These are phyloP conservation scores for Alternaria infectoria DNA, from an alignment of 2,329 filamentous ascomycete species.

Conservation along the genomic window DNA sequence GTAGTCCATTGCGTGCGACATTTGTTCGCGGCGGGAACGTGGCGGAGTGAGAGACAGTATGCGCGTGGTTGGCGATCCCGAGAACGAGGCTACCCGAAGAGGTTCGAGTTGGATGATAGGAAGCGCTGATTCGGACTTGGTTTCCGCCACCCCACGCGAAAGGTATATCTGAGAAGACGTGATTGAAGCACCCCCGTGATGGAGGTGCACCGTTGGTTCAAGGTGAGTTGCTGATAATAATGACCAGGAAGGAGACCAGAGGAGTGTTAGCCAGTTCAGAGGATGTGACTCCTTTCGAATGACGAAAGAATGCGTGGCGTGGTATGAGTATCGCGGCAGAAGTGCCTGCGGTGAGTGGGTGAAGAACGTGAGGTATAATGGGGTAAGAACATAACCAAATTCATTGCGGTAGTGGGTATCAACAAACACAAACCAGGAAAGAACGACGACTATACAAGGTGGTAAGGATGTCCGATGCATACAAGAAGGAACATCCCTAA, in stretches of 20 bases:
- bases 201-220: not conserved
- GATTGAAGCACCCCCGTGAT: constrained; percentile 34
- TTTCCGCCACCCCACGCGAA: constrained; percentile 53
- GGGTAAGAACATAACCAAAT: not conserved
- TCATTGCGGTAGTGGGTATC: constrained; percentile 14
- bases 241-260: not conserved
- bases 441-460: constrained; percentile 9
- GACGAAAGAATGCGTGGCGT: not conserved
- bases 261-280: not conserved
- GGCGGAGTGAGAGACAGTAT: constrained; percentile 19
- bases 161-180: constrained; percentile 59
- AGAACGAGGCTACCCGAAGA: constrained; percentile 20
- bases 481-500: constrained; percentile 22
- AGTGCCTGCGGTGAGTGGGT: not conserved
- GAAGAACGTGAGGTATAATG: not conserved
- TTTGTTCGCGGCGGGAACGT: constrained; percentile 1
- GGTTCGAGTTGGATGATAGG: constrained; percentile 18
- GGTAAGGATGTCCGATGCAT: constrained; percentile 7
- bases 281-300: not conserved
- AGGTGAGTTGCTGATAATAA: not conserved
- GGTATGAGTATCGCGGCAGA: not conserved
- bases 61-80: constrained; percentile 22
- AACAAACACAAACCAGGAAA: constrained; percentile 9
- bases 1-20: constrained; percentile 13
- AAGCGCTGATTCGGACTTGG: constrained; percentile 37